Evolutionary conservation across 2,329 filamentous ascomycete species (phyloP).

Genomic region (Chrysoporthe cubensis): DNA sequence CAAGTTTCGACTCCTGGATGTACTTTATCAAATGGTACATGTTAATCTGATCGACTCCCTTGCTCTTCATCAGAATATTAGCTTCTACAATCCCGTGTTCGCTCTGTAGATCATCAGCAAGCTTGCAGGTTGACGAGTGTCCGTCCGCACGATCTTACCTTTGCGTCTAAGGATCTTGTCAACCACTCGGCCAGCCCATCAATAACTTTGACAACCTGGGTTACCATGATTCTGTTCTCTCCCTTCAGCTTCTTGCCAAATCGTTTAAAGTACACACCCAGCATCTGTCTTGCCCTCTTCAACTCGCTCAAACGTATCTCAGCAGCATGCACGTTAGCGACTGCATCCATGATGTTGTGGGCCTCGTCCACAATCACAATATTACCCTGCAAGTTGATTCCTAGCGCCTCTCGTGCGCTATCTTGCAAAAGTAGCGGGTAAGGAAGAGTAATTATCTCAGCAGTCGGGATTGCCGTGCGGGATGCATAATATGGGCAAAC

Average conservation of each 20-base stretch:
- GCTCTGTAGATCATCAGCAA: slow-evolving; percentile 36
- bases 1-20: slow-evolving; percentile 88
- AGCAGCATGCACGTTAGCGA: slow-evolving; percentile 83
- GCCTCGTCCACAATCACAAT: slow-evolving; percentile 97
- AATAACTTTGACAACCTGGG: slow-evolving; percentile 81
- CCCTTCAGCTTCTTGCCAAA: slow-evolving; percentile 90
- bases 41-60: slow-evolving; percentile 94
- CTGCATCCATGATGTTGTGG: slow-evolving; percentile 96
- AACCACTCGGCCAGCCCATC: slow-evolving; percentile 77
- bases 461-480: slow-evolving; percentile 76
- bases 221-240: slow-evolving; percentile 88
- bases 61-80: slow-evolving; percentile 75
- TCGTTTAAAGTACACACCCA: slow-evolving; percentile 81
- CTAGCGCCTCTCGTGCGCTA: slow-evolving; percentile 83
- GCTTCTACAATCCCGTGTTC: slow-evolving; percentile 71
- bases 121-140: slow-evolving; percentile 33
- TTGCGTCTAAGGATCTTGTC: slow-evolving; percentile 52
- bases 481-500: slow-evolving; percentile 98
- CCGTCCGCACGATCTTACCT: slow-evolving; percentile 42
- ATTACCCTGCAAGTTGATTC: slow-evolving; percentile 83
- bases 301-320: slow-evolving; percentile 76
- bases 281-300: slow-evolving; percentile 70
- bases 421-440: slow-evolving; percentile 90
- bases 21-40: slow-evolving; percentile 87
- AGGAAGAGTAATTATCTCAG: slow-evolving; percentile 89